Evolutionary conservation across 495 filamentous ascomycete species (phyloP), one percentile per base, ranked within the genome.

Genomic region (Neurospora discreta): DNA sequence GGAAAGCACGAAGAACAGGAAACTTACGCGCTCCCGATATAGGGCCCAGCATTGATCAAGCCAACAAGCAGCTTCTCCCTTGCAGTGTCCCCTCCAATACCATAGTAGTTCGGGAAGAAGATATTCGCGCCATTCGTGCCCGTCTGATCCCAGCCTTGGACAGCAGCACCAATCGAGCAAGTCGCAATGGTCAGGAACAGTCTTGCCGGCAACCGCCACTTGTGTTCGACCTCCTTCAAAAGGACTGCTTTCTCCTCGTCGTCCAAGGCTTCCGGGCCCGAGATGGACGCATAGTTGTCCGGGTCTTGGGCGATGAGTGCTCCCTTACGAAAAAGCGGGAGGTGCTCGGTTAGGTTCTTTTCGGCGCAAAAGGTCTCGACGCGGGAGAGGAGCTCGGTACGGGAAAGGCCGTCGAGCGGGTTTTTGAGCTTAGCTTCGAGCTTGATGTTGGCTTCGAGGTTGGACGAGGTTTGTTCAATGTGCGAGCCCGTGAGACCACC

Each of bases 121-220:
- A 93, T 82, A 72, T 89, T 93, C 38, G 91, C 91, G 67, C 91
- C 91, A 75, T 93, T 93, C 3, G 87, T 87, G n/a, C 91, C 89
- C 60, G 88, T 90, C 78, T 91, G 89, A 75, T 91, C 89, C 89
- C 89, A 91, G 39, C 90, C 90, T 76, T 93, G 90, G 38, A 91
- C 88, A 16, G 90, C 90, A 18, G 91, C 91, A n/a, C 88, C 90
- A 69, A 93, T 88, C 23, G 90, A 92, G 78, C 89, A 90, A 40
- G 90, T 85, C 26, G 86, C 78, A 73, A 93, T 90, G 70, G 90
- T 91, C 72, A 89, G 83, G 78, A 81, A 85, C 15, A 93, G 80
- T n/a, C 81, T 83, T 73, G 72, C 76, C 9, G 91, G 90, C 30
- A 91, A 87, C 39, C 87, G 83, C 90, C 90, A 93, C 72, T 88